Base-by-base conservation (phyloP, 2,329 filamentous ascomycete species). In the Botryotinia calthae region DNA sequence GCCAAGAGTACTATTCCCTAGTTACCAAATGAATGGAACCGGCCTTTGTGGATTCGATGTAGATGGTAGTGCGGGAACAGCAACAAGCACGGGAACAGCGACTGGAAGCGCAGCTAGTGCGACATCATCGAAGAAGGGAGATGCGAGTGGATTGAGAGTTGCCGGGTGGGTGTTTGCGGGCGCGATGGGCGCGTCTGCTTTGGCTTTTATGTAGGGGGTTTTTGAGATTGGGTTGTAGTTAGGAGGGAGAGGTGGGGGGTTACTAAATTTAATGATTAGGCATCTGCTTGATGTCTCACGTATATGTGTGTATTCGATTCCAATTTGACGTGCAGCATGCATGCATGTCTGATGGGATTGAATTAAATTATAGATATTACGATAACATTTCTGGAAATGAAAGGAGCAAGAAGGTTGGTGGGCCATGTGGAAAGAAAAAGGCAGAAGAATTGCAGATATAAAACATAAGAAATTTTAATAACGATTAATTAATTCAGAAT, bases 1-100 rank as follows among this genome's bases (percentile, higher is more conserved):
- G 16, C 65, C 71, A 8, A 71, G 62, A 25, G 73, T 73, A 6
- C 31, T 67, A 1, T 72, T 72, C 48, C 70, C 70, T 14, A 72
- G 6, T 0, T 34, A 22, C 18, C 37, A 68, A 9, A 58, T 72
- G 70, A 54, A 54, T n/a, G 70, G 70, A 7, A 72, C 62, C 8
- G 63, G 61, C 1, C 7, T 72, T 25, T 72, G 70, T 72, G 70
- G 70, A 4, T 48, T 22, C 18, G 16, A 14, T 6, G 59, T 22
- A 1, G 62, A 42, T 62, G 12, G 5, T 7, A 66, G 48, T 46
- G 40, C 70, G 0, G 56, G 51, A 8, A 68, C 70, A 2, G 51
- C 37, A 1, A 40, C 58, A 1, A 22, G 14, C 6, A 67, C 70
- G 1, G 51, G 48, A 2, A 42, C 58, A 1, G 31, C 31, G 9